Base-by-base conservation (phyloP, 495 filamentous ascomycete species). In the Xylaria longipes region DNA sequence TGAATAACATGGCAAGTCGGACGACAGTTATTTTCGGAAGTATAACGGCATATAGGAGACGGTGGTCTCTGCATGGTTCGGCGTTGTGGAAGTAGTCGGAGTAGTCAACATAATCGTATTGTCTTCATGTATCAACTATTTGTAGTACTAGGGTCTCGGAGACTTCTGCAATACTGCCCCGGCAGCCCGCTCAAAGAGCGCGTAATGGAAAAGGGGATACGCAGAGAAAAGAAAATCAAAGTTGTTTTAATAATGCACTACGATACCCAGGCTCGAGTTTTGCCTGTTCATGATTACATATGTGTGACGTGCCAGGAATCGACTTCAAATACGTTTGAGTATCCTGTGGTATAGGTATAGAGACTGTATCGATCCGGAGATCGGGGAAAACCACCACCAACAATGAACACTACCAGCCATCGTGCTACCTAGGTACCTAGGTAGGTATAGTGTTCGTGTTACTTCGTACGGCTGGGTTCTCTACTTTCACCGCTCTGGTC, bases 71-170 rank as follows among this genome's bases (percentile, higher is more conserved):
- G 37, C 69, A 58, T 71, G 50, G 61, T 58, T 65, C 17, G 69
- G 62, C 69, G 39, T 65, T 65, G 31, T 60, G 48, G 65, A 60
- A 66, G 43, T 29, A 64, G 60, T 70, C 58, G 31, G 14, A 35
- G 17, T n/a, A 22, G 9, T 35, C 15, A 15, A 45, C 41, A 41
- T 17, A 29, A 17, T 41, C 45, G 43, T 22, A 25, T 27, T 61
- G 41, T 48, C n/a, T 61, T 70, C 35, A 15, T 66, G 50, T 71
- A 71, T 60, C 50, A 71, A 31, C 25, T 14, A 48, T 71, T 58
- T 58, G 61, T 71, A 66, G 37, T 60, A 70, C 5, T 66, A 45
- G 15, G 45, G 9, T 65, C 27, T 62, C 35, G 12, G 45, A 41
- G 5, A 29, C 4, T n/a, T 52, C 43, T 52, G 41, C 22, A 14